Evolutionary conservation across 805 yeast species (phyloP).

Genomic region (Lipomyces chichibuensis): DNA sequence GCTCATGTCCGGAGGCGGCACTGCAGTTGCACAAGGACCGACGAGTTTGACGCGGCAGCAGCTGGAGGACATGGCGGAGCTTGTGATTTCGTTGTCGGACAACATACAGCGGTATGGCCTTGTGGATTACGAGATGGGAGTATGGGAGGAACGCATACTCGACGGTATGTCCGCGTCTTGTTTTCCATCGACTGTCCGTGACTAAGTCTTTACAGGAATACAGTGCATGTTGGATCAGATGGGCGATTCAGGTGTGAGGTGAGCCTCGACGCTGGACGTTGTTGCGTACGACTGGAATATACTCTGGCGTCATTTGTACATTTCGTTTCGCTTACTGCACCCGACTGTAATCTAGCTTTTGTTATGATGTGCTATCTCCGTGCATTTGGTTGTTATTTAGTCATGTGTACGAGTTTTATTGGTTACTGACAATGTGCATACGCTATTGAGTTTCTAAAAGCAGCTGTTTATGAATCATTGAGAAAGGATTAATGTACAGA

Average conservation of each 20-base stretch:
- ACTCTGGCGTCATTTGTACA: not conserved
- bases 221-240: not conserved
- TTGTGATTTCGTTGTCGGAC: slow-evolving; percentile 19
- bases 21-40: not conserved
- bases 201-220: not conserved
- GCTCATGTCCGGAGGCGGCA: not conserved
- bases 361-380: not conserved
- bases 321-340: no score
- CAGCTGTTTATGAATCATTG: not conserved
- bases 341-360: not conserved
- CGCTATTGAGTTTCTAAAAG: not conserved
- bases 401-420: not conserved
- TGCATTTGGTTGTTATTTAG: not conserved
- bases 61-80: slow-evolving; percentile 17
- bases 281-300: not conserved
- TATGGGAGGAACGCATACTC: slow-evolving; percentile 30
- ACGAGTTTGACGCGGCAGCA: slow-evolving; percentile 8
- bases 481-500: not conserved
- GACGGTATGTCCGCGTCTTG: slow-evolving; percentile 10
- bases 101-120: slow-evolving; percentile 26
- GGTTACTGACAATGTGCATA: not conserved
- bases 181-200: not conserved
- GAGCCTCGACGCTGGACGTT: not conserved
- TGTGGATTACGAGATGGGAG: slow-evolving; percentile 33
- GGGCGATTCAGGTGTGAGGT: not conserved